Conservation (phyloP, 495 filamentous ascomycete genomes). For the Pyrenula massariospora region DNA sequence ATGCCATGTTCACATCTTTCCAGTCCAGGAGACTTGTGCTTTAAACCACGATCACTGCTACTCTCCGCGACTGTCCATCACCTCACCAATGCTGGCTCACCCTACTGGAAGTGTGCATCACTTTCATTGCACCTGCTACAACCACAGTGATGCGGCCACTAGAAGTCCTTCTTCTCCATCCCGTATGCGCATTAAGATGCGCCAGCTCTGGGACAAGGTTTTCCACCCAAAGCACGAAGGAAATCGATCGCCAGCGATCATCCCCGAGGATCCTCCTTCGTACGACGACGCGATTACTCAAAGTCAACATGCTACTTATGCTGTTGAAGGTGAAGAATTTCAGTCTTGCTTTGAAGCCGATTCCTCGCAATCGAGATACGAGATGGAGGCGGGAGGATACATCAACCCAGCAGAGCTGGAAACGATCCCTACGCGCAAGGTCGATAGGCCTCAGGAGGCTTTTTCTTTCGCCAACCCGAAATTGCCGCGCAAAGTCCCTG, state of each 20-base stretch:
- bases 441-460: background rate
- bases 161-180: background rate
- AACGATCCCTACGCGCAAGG: background rate
- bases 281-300: background rate
- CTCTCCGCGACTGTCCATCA: background rate
- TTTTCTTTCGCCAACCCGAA: background rate
- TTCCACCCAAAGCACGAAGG: background rate
- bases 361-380: background rate
- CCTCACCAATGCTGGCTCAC: background rate
- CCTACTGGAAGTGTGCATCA: background rate
- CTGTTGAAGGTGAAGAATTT: background rate
- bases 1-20: background rate
- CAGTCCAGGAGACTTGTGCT: background rate
- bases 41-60: background rate
- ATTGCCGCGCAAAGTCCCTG: background rate
- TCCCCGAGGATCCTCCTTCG: background rate
- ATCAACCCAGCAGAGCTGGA: background rate
- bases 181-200: background rate
- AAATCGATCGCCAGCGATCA: background rate
- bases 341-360: background rate
- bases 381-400: background rate
- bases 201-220: background rate
- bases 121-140: background rate
- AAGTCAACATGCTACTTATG: background rate
- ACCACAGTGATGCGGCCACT: background rate